Percentiles rank a stretch among this genome's conserved stretches.
phyloP scores from a whole-genome alignment of 1,284 basidiomycete genomes.

The Trametes versicolor region DNA sequence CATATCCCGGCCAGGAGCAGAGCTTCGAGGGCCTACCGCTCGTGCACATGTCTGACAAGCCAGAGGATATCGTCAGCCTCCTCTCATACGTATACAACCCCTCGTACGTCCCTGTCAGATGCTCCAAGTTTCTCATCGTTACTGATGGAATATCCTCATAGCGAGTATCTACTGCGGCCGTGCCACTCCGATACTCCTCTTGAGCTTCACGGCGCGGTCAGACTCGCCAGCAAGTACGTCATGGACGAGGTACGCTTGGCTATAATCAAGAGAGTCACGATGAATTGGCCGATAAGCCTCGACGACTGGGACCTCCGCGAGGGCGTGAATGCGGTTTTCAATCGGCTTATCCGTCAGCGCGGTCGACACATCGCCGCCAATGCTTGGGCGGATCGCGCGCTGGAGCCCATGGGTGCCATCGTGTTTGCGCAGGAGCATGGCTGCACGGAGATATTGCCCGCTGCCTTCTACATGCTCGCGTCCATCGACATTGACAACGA shows the following conservation, averaged over 20 bases:
- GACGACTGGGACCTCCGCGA: neutral
- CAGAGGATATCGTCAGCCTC: slow-evolving; percentile 47
- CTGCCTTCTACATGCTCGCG: slow-evolving; percentile 66
- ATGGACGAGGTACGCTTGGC: neutral
- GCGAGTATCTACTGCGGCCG: neutral
- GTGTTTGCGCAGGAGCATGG: slow-evolving; percentile 34
- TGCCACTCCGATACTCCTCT: neutral
- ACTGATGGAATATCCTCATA: neutral
- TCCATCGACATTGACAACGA: slow-evolving; percentile 18
- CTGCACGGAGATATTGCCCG: slow-evolving; percentile 58
- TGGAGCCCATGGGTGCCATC: slow-evolving; percentile 46
- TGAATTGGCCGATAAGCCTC: neutral
- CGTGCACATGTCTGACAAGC: slow-evolving; percentile 25
- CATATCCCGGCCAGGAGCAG: no score
- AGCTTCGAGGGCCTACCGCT: no score
- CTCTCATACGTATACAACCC: slow-evolving; percentile 61
- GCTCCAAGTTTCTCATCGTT: no score
- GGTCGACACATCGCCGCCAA: no score
- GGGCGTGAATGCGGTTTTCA: no score
- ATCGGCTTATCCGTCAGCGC: neutral
- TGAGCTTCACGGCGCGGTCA: neutral
- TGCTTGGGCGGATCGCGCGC: neutral
- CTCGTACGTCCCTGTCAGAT: slow-evolving; percentile 5
- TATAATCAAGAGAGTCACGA: neutral
- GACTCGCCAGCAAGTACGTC: neutral